phyloP scores from a whole-genome alignment of 331 rosid genomes.

The Acacia pycnantha region DNA sequence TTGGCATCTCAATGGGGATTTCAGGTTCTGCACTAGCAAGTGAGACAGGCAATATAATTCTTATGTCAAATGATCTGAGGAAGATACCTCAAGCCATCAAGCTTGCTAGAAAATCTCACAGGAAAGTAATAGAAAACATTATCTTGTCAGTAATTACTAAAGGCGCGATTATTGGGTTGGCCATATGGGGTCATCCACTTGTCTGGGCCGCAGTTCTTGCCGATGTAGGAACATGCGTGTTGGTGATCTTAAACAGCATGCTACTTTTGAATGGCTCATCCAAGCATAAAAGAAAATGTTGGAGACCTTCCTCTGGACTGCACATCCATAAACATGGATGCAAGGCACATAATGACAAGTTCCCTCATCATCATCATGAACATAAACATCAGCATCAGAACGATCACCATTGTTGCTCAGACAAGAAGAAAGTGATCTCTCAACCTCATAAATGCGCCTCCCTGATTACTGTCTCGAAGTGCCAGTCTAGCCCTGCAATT shows the following conservation, averaged over 20 bases:
- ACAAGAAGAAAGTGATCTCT: neutral
- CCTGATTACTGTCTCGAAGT: neutral
- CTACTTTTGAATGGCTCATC: constrained; percentile 48
- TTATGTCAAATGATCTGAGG: constrained; percentile 80
- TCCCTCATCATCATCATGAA: constrained; percentile 34
- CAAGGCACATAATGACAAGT: constrained; percentile 14
- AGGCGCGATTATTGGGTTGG: constrained; percentile 60
- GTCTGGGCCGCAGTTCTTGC: constrained; percentile 99
- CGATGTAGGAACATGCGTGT: constrained; percentile 86
- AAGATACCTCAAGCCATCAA: constrained; percentile 79
- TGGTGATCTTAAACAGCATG: constrained; percentile 92
- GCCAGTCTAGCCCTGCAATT: neutral
- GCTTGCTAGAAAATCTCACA: constrained; percentile 54
- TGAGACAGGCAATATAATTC: constrained; percentile 77
- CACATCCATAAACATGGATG: constrained; percentile 47
- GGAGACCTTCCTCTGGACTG: constrained; percentile 36
- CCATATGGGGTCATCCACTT: constrained; percentile 78
- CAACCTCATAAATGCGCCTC: constrained; percentile 6
- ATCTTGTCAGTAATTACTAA: constrained; percentile 64
- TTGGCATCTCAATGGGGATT: constrained; percentile 94
- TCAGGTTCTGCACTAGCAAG: constrained; percentile 91
- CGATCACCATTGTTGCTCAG: constrained; percentile 26
- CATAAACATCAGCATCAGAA: constrained; percentile 23
- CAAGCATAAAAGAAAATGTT: constrained; percentile 45
- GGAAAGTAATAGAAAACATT: constrained; percentile 74